Evolutionary conservation across 441 rosid species (phyloP), one percentile per base, ranked within the genome.

Genomic region (Flueggea neowawraea): DNA sequence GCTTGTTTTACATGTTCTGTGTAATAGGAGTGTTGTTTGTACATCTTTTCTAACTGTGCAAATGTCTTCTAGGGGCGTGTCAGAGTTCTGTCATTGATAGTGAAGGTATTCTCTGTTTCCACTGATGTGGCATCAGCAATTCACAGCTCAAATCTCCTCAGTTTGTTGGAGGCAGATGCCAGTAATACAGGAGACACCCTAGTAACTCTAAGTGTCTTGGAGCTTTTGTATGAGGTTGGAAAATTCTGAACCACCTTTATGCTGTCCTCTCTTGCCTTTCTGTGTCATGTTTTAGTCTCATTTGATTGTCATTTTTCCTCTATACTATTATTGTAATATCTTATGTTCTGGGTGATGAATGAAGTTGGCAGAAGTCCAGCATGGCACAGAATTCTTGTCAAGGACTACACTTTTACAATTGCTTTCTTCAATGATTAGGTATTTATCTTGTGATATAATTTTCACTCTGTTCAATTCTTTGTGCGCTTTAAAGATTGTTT

Each of bases 51-150:
- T 16, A 43, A 12, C 55, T 6, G 8, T 52, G 28, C 52, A 44
- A 73, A 55, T 39, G 43, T 49, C 63, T 78, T 81, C 66, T 85
- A 93, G 98, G 98, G 82, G 63, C 96, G 86, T 55, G 85, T 80
- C 10, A 92, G 93, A 51, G 78, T 90, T 58, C 71, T 88, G 48
- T 75, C 97, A 58, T 75, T 93, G 82, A 73, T 93, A 60, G 97
- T 93, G 89, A 88, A 87, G 84, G 78, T 93, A 58, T 93, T 93
- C 70, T 83, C 96, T 66, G 65, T 84, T 69, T 93, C 98, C 70
- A 66, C 73, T 57, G 43, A 70, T 60, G 80, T 88, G 69, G 97
- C 98, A 66, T 87, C 85, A 62, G 78, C 60, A 36, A 63, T 93
- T 56, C 66, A 76, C 75, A 73, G 76, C 50, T 82, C 87, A 60